phyloP scores from a whole-genome alignment of 352 stramenopile genomes.

The Pythium scleroteichum region DNA sequence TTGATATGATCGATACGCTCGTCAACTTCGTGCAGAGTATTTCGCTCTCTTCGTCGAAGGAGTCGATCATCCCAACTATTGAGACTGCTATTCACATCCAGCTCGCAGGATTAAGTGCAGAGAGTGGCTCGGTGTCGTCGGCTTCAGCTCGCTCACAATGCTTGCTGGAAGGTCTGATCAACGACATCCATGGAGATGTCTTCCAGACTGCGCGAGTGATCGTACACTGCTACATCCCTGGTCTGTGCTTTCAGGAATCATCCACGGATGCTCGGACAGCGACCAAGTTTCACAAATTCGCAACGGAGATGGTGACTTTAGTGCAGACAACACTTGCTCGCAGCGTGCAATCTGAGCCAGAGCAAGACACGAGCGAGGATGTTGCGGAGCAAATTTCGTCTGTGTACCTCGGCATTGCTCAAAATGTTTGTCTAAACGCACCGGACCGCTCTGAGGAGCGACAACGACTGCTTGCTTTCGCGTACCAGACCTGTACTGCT shows the following conservation, averaged over 20 bases:
- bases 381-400: conserved; percentile 27
- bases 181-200: conserved; percentile 51
- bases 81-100: conserved; percentile 67
- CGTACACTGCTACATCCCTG: conserved; percentile 73
- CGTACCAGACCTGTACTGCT: conserved; percentile 39
- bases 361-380: conserved; percentile 34
- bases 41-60: conserved; percentile 60
- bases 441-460: conserved; percentile 73
- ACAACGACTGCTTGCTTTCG: conserved; percentile 60
- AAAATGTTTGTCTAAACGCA: conserved; percentile 78
- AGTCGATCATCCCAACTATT: conserved; percentile 77
- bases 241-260: conserved; percentile 67
- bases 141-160: conserved; percentile 44
- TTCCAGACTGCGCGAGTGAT: conserved; percentile 57
- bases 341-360: not conserved
- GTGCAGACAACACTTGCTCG: conserved; percentile 32
- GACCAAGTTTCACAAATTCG: conserved; percentile 68
- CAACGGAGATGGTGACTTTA: conserved; percentile 49
- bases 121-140: conserved; percentile 39
- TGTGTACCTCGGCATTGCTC: conserved; percentile 48
- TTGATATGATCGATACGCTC: conserved; percentile 64
- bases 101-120: conserved; percentile 35
- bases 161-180: conserved; percentile 50
- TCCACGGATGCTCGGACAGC: conserved; percentile 49
- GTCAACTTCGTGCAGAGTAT: conserved; percentile 58